Base-by-base conservation (phyloP, 2,329 filamentous ascomycete genomes). In the Ramularia endophylla region DNA sequence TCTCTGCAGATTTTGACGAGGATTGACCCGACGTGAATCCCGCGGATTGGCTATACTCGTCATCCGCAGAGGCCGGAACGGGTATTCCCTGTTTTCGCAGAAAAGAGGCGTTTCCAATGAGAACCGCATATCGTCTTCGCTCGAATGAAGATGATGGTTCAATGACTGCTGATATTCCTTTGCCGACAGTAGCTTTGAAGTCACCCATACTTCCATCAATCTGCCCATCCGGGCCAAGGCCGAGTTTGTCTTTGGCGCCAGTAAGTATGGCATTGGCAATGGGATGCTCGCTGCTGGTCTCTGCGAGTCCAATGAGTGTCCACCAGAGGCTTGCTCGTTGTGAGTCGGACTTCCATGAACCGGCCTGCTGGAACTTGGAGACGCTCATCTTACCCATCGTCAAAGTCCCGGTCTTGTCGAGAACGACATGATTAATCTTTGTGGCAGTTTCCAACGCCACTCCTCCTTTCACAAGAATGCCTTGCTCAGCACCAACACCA, bases 361-460 rank as follows among this genome's bases (percentile, higher is more conserved):
- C 67, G 22, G 77, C 77, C 27, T 90, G 72, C 36, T 78, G 80
- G 16, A 77, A 72, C 43, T 81, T 79, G 6, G 87, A 84, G 13
- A 97, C 89, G 47, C 78, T 94, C 88, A 98, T 97, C 66, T 89
- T 94, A 33, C 92, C 92, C 54, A 92, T 78, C 0, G 92, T 98
- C 46, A 98, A 74, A 3, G 90, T 97, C 20, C 90, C 90, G 2
- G 90, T 97, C 75, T 97, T 97, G 70, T 97, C 90, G 16, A 97
- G 78, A 12, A 97, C 85, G 15, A 97, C 78, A 54, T 94, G 85
- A 2, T 83, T 94, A 52, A 97, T 78, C 63, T 87, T 90, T 7
- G 88, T 97, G 0, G 88, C 85, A 4, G 80, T 87, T 68, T 98
- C 90, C 3, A 98, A 72, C 20, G 89, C 88, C 29, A 87, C 89